Percentiles rank a stretch among this genome's conserved stretches.
phyloP scores from a whole-genome alignment of 139 green algal species.

The Auxenochlorella protothecoides region DNA sequence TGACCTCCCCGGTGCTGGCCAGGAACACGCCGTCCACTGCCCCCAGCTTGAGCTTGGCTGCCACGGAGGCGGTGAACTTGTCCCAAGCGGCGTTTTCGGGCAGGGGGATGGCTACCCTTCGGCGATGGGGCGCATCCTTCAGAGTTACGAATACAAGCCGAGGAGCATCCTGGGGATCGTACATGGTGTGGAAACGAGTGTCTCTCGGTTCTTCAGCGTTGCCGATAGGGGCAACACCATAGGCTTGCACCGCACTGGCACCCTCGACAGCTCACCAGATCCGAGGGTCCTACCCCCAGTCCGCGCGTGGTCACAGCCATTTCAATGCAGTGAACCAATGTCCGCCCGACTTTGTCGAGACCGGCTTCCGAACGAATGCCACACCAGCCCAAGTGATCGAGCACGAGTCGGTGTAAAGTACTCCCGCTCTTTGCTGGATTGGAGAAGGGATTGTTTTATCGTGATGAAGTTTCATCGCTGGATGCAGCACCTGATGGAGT shows the following conservation, averaged over 20 bases:
- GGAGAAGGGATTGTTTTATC: too few species aligned
- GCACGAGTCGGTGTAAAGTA: too few species aligned
- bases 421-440: too few species aligned
- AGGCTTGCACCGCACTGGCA: not conserved
- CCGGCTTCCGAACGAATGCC: not conserved
- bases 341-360: not conserved
- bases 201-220: too few species aligned
- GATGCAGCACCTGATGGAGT: too few species aligned
- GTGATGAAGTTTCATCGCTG: too few species aligned
- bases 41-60: constrained; percentile 58
- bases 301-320: constrained; percentile 1
- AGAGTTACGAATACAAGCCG: constrained; percentile 74
- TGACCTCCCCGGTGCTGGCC: constrained; percentile 56
- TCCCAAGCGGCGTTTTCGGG: constrained; percentile 59
- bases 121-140: constrained; percentile 55
- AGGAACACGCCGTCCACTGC: constrained; percentile 57
- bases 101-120: constrained; percentile 73
- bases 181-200: too few species aligned
- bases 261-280: constrained; percentile 11
- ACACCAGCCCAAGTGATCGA: not conserved
- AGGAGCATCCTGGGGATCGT: constrained; percentile 50
- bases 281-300: constrained; percentile 13
- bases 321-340: not conserved
- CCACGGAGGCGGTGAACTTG: constrained; percentile 51
- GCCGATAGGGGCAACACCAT: too few species aligned